Conservation (phyloP, 352 stramenopile species). For the Globisporangium emineosum region DNA sequence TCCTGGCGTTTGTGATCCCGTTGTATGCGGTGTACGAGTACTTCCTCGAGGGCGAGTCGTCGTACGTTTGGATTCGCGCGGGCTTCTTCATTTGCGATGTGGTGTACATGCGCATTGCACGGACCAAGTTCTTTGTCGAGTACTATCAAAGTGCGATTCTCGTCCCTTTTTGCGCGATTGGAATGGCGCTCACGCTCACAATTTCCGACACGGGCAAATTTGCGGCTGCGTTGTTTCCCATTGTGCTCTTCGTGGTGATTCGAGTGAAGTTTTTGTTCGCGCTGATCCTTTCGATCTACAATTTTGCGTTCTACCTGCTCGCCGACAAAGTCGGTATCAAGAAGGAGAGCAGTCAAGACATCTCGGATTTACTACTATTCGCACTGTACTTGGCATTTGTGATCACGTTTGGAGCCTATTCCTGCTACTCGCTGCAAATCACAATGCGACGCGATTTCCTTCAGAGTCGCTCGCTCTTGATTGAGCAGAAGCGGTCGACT, state of each 20-base stretch:
- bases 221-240: constrained; percentile 71
- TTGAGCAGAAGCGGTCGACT: constrained; percentile 75
- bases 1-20: constrained; percentile 66
- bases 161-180: constrained; percentile 58
- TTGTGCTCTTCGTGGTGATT: constrained; percentile 79
- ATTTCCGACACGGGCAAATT: constrained; percentile 86
- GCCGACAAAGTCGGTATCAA: constrained; percentile 51
- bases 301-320: constrained; percentile 77
- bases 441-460: constrained; percentile 84
- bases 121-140: constrained; percentile 67
- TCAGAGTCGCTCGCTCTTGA: constrained; percentile 68
- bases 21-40: constrained; percentile 73
- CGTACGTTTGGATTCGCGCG: constrained; percentile 64
- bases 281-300: constrained; percentile 69
- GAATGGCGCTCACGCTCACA: constrained; percentile 76
- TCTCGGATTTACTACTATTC: constrained; percentile 61
- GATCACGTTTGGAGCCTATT: constrained; percentile 68
- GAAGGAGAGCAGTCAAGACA: constrained; percentile 23
- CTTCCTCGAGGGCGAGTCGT: constrained; percentile 53
- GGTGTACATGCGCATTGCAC: constrained; percentile 62
- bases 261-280: constrained; percentile 85
- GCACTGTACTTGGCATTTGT: constrained; percentile 72
- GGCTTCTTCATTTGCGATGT: constrained; percentile 71
- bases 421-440: constrained; percentile 81
- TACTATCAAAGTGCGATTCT: constrained; percentile 78